These are phyloP conservation scores for Raphanus hybrid DNA, from an alignment of 441 rosid genomes.

Conservation along the genomic window DNA sequence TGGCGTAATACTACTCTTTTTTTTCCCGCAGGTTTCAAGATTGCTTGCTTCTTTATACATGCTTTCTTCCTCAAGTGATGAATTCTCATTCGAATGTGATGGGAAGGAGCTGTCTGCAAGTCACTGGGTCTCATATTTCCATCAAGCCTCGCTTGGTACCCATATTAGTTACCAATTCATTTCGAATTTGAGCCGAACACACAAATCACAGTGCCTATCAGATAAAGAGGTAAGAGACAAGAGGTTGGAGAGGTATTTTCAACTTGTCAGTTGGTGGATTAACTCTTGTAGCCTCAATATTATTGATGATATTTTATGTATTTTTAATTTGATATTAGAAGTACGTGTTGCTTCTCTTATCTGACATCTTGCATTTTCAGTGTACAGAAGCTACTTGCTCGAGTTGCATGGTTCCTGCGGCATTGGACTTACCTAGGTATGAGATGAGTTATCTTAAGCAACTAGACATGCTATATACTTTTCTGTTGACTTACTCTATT, in stretches of 20 bases:
- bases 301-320: constrained; percentile 8
- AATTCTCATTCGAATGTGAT: constrained; percentile 52
- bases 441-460: constrained; percentile 32
- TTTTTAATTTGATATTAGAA: not conserved
- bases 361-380: constrained; percentile 37
- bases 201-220: constrained; percentile 38
- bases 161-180: constrained; percentile 71
- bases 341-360: constrained; percentile 18
- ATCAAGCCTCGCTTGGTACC: constrained; percentile 93
- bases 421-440: constrained; percentile 54
- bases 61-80: constrained; percentile 63
- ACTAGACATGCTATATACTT: constrained; percentile 18
- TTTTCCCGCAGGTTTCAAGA: constrained; percentile 71
- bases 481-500: constrained; percentile 23
- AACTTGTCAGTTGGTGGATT: constrained; percentile 28
- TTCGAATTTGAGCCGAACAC: constrained; percentile 51
- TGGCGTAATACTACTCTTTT: constrained; percentile 25
- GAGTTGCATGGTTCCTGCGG: constrained; percentile 47
- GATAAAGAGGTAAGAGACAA: constrained; percentile 53
- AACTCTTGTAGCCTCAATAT: constrained; percentile 22
- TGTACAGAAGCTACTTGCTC: constrained; percentile 44
- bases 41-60: constrained; percentile 70
- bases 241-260: constrained; percentile 24
- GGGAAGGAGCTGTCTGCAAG: constrained; percentile 67
- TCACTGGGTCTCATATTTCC: constrained; percentile 94